Conservation (phyloP, 805 yeast genomes). For the Candida silvicultrix region DNA sequence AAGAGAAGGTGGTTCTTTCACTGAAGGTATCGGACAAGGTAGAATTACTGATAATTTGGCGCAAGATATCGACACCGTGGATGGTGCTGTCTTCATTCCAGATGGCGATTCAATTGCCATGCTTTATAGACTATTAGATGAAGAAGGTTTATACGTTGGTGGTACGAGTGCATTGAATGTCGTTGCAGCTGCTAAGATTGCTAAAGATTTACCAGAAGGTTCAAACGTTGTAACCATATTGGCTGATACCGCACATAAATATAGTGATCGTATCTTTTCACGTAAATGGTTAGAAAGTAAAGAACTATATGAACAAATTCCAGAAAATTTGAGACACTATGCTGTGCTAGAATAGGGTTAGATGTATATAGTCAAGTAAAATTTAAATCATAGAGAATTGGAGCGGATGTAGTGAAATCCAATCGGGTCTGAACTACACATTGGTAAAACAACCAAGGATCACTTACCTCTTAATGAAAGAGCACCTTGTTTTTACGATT, state of each 20-base stretch:
- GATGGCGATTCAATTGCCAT: conserved; percentile 79
- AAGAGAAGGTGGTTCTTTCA: conserved; percentile 78
- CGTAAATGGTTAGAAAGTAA: conserved; percentile 70
- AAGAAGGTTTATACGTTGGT: conserved; percentile 86
- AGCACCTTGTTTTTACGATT: no score
- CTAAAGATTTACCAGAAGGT: conserved; percentile 67
- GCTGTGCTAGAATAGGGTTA: conserved; percentile 32
- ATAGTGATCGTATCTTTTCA: conserved; percentile 76
- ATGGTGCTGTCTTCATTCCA: conserved; percentile 73
- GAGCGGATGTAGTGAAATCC: no score
- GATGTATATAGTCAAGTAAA: background rate
- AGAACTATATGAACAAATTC: conserved; percentile 58
- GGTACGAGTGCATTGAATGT: conserved; percentile 90
- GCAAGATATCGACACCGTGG: conserved; percentile 66
- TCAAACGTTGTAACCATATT: conserved; percentile 83
- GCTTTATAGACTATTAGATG: conserved; percentile 78
- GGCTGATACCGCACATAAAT: conserved; percentile 88
- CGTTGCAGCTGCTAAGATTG: conserved; percentile 79
- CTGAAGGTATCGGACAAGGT: conserved; percentile 97
- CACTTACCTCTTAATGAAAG: no score
- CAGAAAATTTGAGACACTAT: conserved; percentile 66
- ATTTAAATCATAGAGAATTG: background rate
- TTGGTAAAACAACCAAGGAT: no score
- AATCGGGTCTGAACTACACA: no score
- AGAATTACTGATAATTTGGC: conserved; percentile 79